phyloP scores from a whole-genome alignment of 2,329 filamentous ascomycete species.

The Aphanocladium album region DNA sequence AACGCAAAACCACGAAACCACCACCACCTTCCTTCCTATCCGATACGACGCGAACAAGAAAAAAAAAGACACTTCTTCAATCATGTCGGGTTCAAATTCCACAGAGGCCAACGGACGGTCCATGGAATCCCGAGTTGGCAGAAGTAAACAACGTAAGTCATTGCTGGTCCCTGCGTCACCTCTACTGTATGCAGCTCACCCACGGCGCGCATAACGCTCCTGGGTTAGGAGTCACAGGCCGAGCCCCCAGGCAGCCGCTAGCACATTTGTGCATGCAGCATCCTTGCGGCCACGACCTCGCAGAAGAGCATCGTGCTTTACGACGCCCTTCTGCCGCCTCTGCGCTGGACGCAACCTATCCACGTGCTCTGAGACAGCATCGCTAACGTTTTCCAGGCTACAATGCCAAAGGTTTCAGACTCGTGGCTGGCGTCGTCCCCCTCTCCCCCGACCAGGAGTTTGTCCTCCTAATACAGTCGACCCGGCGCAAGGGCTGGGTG shows the following conservation, averaged over 20 bases:
- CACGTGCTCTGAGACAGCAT: constrained; percentile 14
- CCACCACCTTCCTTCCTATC: background rate
- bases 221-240: background rate
- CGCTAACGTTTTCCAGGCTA: constrained; percentile 60
- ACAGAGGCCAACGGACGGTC: constrained; percentile 41
- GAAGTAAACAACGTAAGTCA: constrained; percentile 75
- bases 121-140: constrained; percentile 71
- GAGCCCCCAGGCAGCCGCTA: background rate
- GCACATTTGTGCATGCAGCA: constrained; percentile 8
- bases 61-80: constrained; percentile 14
- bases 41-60: constrained; percentile 14
- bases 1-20: background rate
- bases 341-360: background rate
- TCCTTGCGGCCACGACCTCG: background rate
- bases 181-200: background rate
- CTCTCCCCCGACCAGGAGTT: constrained; percentile 79
- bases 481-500: constrained; percentile 87
- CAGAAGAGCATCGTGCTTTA: background rate
- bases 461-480: constrained; percentile 91
- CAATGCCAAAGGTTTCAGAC: constrained; percentile 82
- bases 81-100: constrained; percentile 32
- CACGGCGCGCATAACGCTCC: background rate
- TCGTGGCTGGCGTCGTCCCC: constrained; percentile 92
- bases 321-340: constrained; percentile 11
- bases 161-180: constrained; percentile 11